phyloP scores from a whole-genome alignment of 2,329 filamentous ascomycete species.

The Diaporthe sp. region DNA sequence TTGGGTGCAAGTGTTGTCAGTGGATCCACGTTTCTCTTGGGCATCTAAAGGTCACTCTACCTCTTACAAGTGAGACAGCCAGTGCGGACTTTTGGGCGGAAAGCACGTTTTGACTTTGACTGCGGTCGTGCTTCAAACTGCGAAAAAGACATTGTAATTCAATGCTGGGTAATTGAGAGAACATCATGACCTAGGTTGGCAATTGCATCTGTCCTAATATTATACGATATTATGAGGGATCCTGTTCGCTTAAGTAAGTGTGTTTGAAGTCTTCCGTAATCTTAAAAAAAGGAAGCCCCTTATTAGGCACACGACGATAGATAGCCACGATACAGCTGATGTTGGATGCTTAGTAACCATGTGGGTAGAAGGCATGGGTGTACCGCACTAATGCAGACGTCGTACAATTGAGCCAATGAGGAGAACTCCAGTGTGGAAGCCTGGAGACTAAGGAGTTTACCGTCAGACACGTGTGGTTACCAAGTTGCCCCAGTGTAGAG shows the following conservation, averaged over 20 bases:
- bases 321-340: background rate
- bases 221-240: too few relatives aligned
- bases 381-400: background rate
- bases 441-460: background rate
- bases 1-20: background rate
- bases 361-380: background rate
- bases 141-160: background rate
- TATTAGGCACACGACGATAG: background rate
- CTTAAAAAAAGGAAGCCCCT: background rate
- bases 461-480: background rate
- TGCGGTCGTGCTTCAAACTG: background rate
- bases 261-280: background rate
- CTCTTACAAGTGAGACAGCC: conserved; percentile 16
- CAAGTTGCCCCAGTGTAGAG: background rate
- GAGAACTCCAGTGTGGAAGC: background rate
- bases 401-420: background rate
- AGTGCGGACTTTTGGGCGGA: background rate
- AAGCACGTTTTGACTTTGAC: conserved; percentile 11
- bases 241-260: background rate
- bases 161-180: background rate
- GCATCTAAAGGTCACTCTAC: background rate
- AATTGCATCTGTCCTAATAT: background rate
- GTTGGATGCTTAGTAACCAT: background rate
- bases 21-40: background rate
- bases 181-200: too few relatives aligned